These are phyloP conservation scores for Citrus sp. DNA, from an alignment of 345 rosid genomes.

Conservation along the genomic window DNA sequence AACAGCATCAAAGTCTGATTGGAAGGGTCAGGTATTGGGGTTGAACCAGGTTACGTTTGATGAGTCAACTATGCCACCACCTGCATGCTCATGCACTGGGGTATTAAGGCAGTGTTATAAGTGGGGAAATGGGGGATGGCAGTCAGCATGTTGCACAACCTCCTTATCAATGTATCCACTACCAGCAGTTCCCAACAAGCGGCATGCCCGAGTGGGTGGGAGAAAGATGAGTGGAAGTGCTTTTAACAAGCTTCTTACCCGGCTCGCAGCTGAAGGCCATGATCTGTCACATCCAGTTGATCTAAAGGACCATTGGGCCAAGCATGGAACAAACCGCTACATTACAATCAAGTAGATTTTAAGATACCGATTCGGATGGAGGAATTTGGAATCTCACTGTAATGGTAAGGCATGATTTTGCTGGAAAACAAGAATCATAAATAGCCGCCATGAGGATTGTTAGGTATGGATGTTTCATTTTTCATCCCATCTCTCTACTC, in stretches of 20 bases:
- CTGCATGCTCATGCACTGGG: conserved; percentile 95
- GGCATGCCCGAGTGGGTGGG: conserved; percentile 91
- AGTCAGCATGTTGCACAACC: conserved; percentile 97
- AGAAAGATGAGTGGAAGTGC: conserved; percentile 99
- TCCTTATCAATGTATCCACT: conserved; percentile 80
- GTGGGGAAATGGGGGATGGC: conserved; percentile 99
- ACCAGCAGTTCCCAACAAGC: conserved; percentile 83
- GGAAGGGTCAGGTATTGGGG: conserved; percentile 87
- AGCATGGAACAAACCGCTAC: conserved; percentile 65
- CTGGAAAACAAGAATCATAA: background rate
- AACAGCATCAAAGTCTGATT: conserved; percentile 58
- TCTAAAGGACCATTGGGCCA: conserved; percentile 77
- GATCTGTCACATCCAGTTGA: conserved; percentile 73
- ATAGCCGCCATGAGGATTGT: background rate
- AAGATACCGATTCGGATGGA: background rate
- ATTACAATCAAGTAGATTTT: conserved; percentile 42
- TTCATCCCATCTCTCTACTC: background rate
- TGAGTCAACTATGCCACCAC: conserved; percentile 88
- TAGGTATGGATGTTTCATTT: background rate
- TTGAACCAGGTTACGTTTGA: conserved; percentile 90
- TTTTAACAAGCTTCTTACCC: conserved; percentile 87
- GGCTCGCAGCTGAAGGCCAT: conserved; percentile 75
- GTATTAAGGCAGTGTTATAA: conserved; percentile 87
- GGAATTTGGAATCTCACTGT: background rate
- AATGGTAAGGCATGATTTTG: background rate